Evolutionary conservation across 2,329 filamentous ascomycete species (phyloP).

Genomic region (Penicillium sp.): DNA sequence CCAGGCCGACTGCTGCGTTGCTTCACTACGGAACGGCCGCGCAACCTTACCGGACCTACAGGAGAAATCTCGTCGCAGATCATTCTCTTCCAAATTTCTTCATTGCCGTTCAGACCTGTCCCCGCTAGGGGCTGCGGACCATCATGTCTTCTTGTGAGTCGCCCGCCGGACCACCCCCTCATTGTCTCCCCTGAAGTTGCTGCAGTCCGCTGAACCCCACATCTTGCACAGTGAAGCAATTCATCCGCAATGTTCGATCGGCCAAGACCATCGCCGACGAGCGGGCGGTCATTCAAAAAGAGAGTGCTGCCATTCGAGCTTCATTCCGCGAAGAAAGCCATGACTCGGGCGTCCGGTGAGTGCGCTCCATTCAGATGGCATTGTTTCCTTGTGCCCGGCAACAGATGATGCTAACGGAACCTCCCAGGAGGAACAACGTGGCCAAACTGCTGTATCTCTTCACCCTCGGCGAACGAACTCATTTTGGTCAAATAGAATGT

Average conservation of each 20-base stretch:
- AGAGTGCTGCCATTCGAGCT: conserved; percentile 93
- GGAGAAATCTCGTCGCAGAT: conserved; percentile 8
- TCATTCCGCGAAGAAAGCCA: conserved; percentile 97
- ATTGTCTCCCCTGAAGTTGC: conserved; percentile 19
- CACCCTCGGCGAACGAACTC: conserved; percentile 91
- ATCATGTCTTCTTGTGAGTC: conserved; percentile 54
- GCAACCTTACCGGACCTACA: conserved; percentile 2
- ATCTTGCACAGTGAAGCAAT: conserved; percentile 76
- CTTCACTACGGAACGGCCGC: conserved; percentile 6
- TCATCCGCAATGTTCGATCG: conserved; percentile 97
- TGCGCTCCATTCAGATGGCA: conserved; percentile 12
- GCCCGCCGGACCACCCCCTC: conserved; percentile 19
- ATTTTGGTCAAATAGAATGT: conserved; percentile 99
- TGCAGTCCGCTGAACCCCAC: conserved; percentile 9
- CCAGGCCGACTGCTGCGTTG: conserved; percentile 15
- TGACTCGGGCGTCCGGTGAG: conserved; percentile 82
- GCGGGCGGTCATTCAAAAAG: conserved; percentile 95
- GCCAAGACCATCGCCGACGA: conserved; percentile 99
- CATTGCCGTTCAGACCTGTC: conserved; percentile 16
- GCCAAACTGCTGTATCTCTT: conserved; percentile 97
- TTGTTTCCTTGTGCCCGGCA: conserved; percentile 1
- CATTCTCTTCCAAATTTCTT: conserved; percentile 5
- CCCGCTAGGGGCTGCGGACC: conserved; percentile 46
- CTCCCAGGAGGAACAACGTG: conserved; percentile 86
- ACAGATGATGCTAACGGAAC: conserved; percentile 18